A percentile compares a stretch with the other conserved stretches of the same genome.
Evolutionary conservation across 768 basidiomycete genomes (phyloP).

Genomic region (Pulveroboletus sp.): DNA sequence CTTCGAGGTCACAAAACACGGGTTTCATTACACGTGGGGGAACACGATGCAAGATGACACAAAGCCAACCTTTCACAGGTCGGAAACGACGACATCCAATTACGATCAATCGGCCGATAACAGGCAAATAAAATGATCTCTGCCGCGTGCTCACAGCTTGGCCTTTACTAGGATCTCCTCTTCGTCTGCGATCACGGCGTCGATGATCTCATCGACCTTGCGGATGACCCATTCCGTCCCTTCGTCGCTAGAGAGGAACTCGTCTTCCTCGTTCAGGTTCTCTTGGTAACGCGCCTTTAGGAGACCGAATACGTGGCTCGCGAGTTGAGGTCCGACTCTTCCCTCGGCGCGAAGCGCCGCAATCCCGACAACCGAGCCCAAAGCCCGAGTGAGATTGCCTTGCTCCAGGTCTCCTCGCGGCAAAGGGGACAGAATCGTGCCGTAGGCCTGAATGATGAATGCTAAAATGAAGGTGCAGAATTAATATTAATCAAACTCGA

Average conservation of each 20-base stretch:
- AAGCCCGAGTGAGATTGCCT: constrained; percentile 79
- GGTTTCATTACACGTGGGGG: constrained; percentile 31
- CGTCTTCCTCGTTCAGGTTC: constrained; percentile 63
- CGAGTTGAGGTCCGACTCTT: constrained; percentile 81
- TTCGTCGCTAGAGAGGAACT: constrained; percentile 80
- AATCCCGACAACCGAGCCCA: constrained; percentile 82
- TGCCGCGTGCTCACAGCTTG: constrained; percentile 51
- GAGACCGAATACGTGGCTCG: constrained; percentile 85
- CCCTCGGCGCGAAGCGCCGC: constrained; percentile 83
- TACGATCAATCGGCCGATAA: constrained; percentile 31
- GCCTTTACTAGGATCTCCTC: constrained; percentile 41
- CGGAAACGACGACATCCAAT: constrained; percentile 15
- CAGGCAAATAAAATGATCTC: constrained; percentile 25
- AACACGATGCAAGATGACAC: constrained; percentile 34
- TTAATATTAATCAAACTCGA: constrained; percentile 31
- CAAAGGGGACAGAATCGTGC: constrained; percentile 70
- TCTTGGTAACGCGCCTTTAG: constrained; percentile 72
- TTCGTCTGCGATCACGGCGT: constrained; percentile 57
- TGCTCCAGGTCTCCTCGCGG: constrained; percentile 65
- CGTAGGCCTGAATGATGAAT: constrained; percentile 86
- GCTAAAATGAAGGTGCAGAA: constrained; percentile 42
- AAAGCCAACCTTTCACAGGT: constrained; percentile 16
- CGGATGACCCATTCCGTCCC: constrained; percentile 87
- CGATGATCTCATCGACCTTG: constrained; percentile 75
- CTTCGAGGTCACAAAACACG: constrained; percentile 26